Conservation (phyloP, 2,329 filamentous ascomycete genomes). For the Paracoccidioides brasiliensis region DNA sequence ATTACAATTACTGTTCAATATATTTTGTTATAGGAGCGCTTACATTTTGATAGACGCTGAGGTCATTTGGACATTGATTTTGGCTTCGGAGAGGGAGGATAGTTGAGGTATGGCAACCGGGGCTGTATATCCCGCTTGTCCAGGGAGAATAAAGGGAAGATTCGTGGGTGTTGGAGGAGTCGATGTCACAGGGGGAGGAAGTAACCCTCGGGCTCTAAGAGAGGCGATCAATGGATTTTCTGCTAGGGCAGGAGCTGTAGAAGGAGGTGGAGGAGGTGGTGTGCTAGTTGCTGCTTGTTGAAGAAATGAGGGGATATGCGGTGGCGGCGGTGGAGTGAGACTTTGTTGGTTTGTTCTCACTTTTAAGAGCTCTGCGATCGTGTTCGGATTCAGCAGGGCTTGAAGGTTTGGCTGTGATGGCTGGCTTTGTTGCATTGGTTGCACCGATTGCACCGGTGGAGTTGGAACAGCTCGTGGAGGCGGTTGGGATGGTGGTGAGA, state of each 20-base stretch:
- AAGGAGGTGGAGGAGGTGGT: conserved; percentile 33
- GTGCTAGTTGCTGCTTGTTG: conserved; percentile 45
- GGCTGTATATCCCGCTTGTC: conserved; percentile 25
- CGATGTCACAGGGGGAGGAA: conserved; percentile 38
- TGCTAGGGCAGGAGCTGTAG: conserved; percentile 27
- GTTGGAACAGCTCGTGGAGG: conserved; percentile 16
- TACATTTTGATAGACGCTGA: conserved; percentile 61
- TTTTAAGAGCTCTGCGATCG: conserved; percentile 34
- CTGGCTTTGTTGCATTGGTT: conserved; percentile 6
- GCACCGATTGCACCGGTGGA: conserved; percentile 14
- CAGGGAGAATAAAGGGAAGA: conserved; percentile 30
- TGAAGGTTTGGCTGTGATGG: conserved; percentile 19
- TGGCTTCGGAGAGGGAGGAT: conserved; percentile 16
- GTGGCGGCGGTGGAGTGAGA: conserved; percentile 35
- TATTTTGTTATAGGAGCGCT: conserved; percentile 23
- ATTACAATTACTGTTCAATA: not conserved
- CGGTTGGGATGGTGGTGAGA: conserved; percentile 39
- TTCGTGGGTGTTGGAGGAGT: conserved; percentile 28
- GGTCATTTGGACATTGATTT: conserved; percentile 41
- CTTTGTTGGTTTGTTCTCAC: conserved; percentile 29
- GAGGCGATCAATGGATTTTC: conserved; percentile 53
- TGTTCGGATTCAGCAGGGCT: conserved; percentile 28
- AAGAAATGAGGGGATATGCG: conserved; percentile 25
- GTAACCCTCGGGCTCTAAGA: conserved; percentile 54
- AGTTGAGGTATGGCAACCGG: conserved; percentile 24